These are phyloP conservation scores for Boletus tomentosulus DNA, from an alignment of 768 basidiomycete species.

Conservation along the genomic window DNA sequence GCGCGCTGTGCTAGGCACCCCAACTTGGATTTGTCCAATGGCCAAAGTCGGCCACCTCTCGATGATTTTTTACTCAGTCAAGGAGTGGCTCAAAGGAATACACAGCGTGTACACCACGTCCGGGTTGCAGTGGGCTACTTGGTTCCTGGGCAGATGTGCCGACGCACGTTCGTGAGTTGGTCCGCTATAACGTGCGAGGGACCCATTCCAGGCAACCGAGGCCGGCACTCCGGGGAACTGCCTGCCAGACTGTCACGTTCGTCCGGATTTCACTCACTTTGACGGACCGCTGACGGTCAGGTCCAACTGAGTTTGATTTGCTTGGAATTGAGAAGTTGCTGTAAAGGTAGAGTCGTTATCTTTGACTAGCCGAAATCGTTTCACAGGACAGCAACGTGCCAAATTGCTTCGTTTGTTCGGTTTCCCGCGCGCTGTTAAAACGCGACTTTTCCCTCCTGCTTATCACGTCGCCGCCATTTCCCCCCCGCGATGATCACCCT, in stretches of 20 bases:
- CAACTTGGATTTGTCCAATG: not conserved
- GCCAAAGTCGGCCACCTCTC: not conserved
- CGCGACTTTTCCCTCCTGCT: constrained; percentile 7
- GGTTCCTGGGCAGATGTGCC: not conserved
- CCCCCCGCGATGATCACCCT: constrained; percentile 21
- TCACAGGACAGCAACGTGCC: constrained; percentile 25
- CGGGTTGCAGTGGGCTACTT: not conserved
- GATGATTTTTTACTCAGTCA: not conserved
- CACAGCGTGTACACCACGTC: not conserved
- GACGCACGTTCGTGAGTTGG: not conserved
- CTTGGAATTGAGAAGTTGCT: constrained; percentile 6
- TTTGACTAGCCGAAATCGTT: constrained; percentile 13
- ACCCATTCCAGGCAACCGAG: not conserved
- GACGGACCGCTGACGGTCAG: not conserved
- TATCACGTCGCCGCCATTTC: constrained; percentile 21
- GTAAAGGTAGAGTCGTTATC: constrained; percentile 18
- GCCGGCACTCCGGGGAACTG: not conserved
- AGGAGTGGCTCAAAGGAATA: not conserved
- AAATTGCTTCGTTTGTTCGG: constrained; percentile 11
- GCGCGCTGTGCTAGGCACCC: not conserved
- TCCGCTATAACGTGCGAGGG: not conserved
- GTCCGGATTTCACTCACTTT: constrained; percentile 1
- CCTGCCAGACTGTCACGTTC: constrained; percentile 14
- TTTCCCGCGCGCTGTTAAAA: constrained; percentile 21
- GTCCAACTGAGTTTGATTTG: not conserved